Base-by-base conservation (phyloP, 1,284 basidiomycete species). In the Trichosporon sp. region DNA sequence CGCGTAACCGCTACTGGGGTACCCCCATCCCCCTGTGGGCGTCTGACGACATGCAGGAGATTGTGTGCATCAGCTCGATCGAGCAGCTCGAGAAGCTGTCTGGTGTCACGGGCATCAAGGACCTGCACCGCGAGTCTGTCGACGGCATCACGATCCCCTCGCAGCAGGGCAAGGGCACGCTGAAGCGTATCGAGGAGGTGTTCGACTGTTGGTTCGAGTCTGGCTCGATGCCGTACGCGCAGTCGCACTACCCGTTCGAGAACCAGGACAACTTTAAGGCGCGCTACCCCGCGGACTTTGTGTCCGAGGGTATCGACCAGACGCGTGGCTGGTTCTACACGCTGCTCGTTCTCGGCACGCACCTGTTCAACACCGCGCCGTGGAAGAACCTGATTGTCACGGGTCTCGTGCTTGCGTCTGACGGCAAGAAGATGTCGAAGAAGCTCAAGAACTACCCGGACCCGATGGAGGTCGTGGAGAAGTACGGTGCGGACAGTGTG, bases 171-270 rank as follows among this genome's bases (percentile, higher is more conserved):
- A 97, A 95, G 79, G 97, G 96, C n/a, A 83, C 85, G 23, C 85
- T 99, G 56, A 92, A 88, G 82, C 90, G 96, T 70, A 88, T 98
- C 21, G 93, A 98, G 71, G 97, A 98, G 83, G 95, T 99, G 34
- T 99, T 99, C 82, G 97, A 99, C 83, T 99, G 97, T 82, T 99
- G 97, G 97, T 99, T 99, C 82, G 97, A 99, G 85, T 98, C 96
- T 7, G 97, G 97, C 84, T 96, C 95, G 79, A 99, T 99, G 97
- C 97, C 97, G 3, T 99, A 97, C 79, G 97, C 95, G 1, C 96
- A 98, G 80, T 87, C 90, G 13, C 97, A 99, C 84, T 99, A 97
- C 86, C 97, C 97, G 8, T 99, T 99, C 82, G 96, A 99, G 84
- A 95, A 96, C 66, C 84, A 89, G 64, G 92, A 93, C 73, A 70